Percentiles rank a stretch among this genome's conserved stretches.
Conservation (phyloP, 2,329 filamentous ascomycete genomes). For the Alternaria hordeiaustralica region DNA sequence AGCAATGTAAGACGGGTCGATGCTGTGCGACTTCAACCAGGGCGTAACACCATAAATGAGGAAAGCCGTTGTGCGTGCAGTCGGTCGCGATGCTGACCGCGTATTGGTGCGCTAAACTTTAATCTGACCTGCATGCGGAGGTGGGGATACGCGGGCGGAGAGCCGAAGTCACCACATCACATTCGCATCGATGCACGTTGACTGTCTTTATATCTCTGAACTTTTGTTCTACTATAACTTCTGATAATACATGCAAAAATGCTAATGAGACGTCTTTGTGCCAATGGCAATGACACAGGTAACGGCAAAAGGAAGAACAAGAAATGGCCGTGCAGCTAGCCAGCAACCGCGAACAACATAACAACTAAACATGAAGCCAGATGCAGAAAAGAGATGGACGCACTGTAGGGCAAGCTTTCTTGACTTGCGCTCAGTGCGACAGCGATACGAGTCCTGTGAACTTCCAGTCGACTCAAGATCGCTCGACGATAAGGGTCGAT, state of each 20-base stretch:
- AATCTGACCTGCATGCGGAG: not conserved
- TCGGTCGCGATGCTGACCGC: not conserved
- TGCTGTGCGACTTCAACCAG: not conserved
- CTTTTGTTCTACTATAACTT: not conserved
- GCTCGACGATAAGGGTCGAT: not conserved
- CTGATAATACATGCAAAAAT: not conserved
- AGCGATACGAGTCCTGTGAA: not conserved
- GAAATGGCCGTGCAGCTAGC: no score
- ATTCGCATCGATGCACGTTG: not conserved
- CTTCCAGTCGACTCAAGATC: not conserved
- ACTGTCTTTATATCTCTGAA: not conserved
- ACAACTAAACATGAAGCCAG: accelerated
- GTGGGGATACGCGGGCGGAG: slow-evolving; percentile 12
- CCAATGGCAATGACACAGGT: accelerated
- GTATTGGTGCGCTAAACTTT: not conserved
- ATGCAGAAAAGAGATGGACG: not conserved
- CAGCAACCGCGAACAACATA: not conserved
- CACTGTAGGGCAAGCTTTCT: not conserved
- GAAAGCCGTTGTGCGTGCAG: not conserved
- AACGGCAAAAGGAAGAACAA: accelerated
- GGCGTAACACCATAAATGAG: not conserved
- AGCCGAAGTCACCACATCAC: slow-evolving; percentile 11
- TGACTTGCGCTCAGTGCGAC: not conserved
- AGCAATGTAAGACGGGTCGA: not conserved
- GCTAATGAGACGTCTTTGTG: not conserved